These are phyloP conservation scores for Grosmannia huntii DNA, from an alignment of 2,329 filamentous ascomycete species.

Conservation along the genomic window DNA sequence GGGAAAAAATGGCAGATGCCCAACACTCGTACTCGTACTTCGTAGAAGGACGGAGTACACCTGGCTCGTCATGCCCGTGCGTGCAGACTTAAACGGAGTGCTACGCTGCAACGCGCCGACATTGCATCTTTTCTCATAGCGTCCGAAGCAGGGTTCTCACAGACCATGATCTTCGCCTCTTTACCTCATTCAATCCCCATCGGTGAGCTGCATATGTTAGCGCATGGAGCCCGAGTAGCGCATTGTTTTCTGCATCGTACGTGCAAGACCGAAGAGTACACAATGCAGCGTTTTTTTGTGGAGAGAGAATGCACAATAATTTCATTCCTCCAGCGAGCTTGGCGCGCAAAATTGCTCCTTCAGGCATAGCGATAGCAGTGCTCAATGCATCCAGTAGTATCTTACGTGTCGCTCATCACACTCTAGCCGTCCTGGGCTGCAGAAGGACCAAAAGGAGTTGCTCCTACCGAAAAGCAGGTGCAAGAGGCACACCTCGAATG, in stretches of 20 bases:
- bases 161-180: neutral
- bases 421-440: too few species aligned
- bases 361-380: neutral
- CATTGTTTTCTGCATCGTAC: neutral
- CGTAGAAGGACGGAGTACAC: neutral
- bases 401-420: too few species aligned
- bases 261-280: neutral
- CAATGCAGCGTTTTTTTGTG: too few species aligned
- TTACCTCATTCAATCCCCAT: neutral
- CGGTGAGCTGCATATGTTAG: slow-evolving; percentile 3
- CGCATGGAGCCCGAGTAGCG: neutral
- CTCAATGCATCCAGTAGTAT: too few species aligned
- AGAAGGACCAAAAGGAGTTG: too few species aligned
- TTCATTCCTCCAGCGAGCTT: neutral
- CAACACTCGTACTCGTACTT: too few species aligned
- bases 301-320: too few species aligned
- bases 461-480: too few species aligned
- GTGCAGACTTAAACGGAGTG: neutral
- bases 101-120: neutral
- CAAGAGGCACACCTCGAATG: too few species aligned
- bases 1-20: too few species aligned
- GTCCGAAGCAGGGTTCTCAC: neutral
- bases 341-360: slow-evolving; percentile 8
- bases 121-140: neutral
- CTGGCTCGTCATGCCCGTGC: neutral